Base-by-base conservation (phyloP, 2,329 filamentous ascomycete species). In the Ophiostoma ips region DNA sequence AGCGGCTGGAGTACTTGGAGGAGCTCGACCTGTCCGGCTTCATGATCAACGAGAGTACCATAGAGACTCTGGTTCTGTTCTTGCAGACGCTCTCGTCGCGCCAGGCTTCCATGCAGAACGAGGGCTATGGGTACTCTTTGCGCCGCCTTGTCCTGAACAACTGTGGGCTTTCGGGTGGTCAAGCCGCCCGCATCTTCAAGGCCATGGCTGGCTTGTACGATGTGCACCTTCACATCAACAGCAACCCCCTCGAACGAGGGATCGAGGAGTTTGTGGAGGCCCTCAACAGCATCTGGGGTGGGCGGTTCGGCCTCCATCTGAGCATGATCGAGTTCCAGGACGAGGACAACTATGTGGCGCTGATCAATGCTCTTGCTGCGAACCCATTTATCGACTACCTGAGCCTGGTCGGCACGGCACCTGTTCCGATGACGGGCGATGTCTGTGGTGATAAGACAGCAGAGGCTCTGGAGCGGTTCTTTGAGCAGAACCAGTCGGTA, bases 311-410 rank as follows among this genome's bases (percentile, higher is more conserved):
- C 21, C 61, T 78, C 19, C 71, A 72, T 54, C 61, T 77, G 53
- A 71, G 76, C 54, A 77, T 78, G 73, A 64, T 77, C n/a, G 73
- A 77, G 53, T 77, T 78, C 55, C 63, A 65, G 18, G 61, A 70
- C 36, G 75, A 77, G 57, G 59, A 59, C 10, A 75, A 68, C 57
- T 79, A 74, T 55, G 66, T 74, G 50, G 67, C 67, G 49, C 65
- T 79, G 5, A 60, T 78, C 52, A 63, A 61, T 15, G 71, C 74
- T 2, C 61, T 79, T 46, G 67, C 73, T 0, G 57, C 65, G n/a
- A 75, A 73, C 52, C 67, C 62, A 12, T 68, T 70, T 5, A 71
- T 79, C 41, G 62, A 70, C 37, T 71, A 72, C 41, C 64, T 79
- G 34, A 77, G 70, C 53, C 63, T 79, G 43, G 72, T 71, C 1